Evolutionary conservation across 2,329 filamentous ascomycete genomes (phyloP).

Genomic region (Fusarium metavorans): DNA sequence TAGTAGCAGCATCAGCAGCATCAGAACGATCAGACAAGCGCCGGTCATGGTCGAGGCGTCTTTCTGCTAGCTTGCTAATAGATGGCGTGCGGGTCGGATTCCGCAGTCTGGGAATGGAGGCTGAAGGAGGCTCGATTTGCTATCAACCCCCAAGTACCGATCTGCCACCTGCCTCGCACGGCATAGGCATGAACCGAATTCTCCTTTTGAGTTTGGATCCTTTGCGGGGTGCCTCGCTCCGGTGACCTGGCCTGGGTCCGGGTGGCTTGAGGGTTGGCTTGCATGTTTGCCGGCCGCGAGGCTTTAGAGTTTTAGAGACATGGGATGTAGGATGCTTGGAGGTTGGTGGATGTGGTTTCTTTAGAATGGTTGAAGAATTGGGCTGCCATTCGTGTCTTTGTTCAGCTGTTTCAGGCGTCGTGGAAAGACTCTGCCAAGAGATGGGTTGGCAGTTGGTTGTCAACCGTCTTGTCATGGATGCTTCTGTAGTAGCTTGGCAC

Average conservation of each 20-base stretch:
- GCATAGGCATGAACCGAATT: background rate
- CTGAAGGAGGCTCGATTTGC: background rate
- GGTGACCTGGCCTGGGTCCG: constrained; percentile 9
- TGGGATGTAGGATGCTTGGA: background rate
- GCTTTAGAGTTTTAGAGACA: background rate
- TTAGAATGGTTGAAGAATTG: background rate
- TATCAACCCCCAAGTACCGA: background rate
- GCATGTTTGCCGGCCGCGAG: background rate
- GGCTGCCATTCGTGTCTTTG: background rate
- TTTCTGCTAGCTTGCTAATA: background rate
- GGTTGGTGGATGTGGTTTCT: background rate
- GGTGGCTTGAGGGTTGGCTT: constrained; percentile 23
- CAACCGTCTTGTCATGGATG: background rate
- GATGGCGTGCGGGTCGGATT: background rate
- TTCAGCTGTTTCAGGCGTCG: background rate
- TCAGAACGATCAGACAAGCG: background rate
- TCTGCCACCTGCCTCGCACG: background rate
- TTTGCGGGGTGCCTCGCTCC: constrained; percentile 10
- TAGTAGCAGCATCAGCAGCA: background rate
- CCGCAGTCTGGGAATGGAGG: constrained; percentile 21
- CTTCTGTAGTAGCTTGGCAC: background rate
- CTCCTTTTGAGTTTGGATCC: constrained; percentile 13
- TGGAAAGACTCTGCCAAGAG: constrained; percentile 4
- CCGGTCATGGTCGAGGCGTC: background rate
- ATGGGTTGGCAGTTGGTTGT: background rate